phyloP scores from a whole-genome alignment of 2,329 filamentous ascomycete species.

The Cordyceps javanica region DNA sequence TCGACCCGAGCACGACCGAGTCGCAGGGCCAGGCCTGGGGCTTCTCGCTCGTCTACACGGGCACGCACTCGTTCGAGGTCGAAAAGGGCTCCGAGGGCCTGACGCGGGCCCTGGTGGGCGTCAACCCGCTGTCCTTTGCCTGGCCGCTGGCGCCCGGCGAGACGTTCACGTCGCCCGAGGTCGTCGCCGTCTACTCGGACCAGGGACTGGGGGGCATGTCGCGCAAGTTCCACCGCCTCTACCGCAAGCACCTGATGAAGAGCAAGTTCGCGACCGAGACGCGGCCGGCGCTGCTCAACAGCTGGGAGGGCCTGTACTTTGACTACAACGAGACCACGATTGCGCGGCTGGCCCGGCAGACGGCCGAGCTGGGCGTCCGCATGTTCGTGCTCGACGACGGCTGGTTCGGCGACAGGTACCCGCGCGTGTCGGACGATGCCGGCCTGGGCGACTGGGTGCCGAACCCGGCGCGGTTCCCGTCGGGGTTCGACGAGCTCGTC shows the following conservation, averaged over 20 bases:
- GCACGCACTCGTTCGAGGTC: slow-evolving; percentile 55
- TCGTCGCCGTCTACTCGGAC: slow-evolving; percentile 55
- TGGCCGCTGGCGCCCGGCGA: slow-evolving; percentile 51
- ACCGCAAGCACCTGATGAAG: slow-evolving; percentile 53
- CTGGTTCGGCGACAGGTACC: slow-evolving; percentile 60
- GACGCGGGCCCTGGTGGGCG: slow-evolving; percentile 52
- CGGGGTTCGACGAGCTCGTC: slow-evolving; percentile 48
- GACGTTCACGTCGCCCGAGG: slow-evolving; percentile 55
- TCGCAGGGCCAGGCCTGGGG: slow-evolving; percentile 56
- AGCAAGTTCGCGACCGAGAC: slow-evolving; percentile 46
- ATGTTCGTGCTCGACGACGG: slow-evolving; percentile 62
- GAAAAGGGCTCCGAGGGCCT: slow-evolving; percentile 57
- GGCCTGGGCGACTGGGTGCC: slow-evolving; percentile 59
- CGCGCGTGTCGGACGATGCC: slow-evolving; percentile 49
- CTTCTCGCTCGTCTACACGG: slow-evolving; percentile 59
- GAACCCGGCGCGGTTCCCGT: slow-evolving; percentile 52
- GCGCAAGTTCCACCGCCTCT: slow-evolving; percentile 54
- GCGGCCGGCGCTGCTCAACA: slow-evolving; percentile 54
- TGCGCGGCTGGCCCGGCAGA: slow-evolving; percentile 47
- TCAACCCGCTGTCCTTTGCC: slow-evolving; percentile 56
- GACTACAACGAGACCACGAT: slow-evolving; percentile 52
- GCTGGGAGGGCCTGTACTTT: slow-evolving; percentile 59
- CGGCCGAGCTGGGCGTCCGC: slow-evolving; percentile 53
- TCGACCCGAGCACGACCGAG: slow-evolving; percentile 52
- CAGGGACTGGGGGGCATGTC: slow-evolving; percentile 57